These are phyloP conservation scores for Coix lacrymajobi DNA, from an alignment of 176 grass and related monocot species.

Conservation along the genomic window DNA sequence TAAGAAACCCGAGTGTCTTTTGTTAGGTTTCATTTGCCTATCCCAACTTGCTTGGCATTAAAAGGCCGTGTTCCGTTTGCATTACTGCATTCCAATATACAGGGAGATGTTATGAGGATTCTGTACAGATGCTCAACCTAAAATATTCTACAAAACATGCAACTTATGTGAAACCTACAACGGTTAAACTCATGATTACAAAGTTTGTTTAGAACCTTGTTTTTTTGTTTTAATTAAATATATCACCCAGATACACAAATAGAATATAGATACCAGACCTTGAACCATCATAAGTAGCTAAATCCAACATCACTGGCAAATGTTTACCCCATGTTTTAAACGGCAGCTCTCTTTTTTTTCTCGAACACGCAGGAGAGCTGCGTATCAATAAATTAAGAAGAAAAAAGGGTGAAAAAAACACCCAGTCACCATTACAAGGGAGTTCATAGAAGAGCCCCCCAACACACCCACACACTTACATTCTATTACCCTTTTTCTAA, in stretches of 20 bases:
- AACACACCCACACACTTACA: too few species aligned
- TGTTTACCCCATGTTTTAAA: constrained; percentile 11
- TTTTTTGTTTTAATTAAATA: neutral
- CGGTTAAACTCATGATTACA: neutral
- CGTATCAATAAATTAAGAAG: too few species aligned
- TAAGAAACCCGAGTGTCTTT: neutral
- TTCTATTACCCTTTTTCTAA: too few species aligned
- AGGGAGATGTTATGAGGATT: neutral
- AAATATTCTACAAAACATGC: neutral
- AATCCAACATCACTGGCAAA: neutral
- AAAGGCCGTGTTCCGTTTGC: neutral
- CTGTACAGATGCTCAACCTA: neutral
- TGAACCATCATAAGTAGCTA: neutral
- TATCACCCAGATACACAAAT: neutral
- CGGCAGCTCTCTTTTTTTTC: too few species aligned
- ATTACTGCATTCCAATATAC: neutral
- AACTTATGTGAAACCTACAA: neutral
- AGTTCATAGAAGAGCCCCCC: too few species aligned
- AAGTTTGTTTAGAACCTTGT: neutral
- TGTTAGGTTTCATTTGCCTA: neutral
- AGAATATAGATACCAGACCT: neutral
- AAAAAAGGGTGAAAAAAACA: too few species aligned
- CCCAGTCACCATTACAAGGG: too few species aligned
- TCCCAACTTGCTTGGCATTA: neutral
- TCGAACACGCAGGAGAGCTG: too few species aligned